Percentiles rank a stretch among this genome's conserved stretches.
Evolutionary conservation across 306 rosid genomes (phyloP).

Genomic region (Clitoria ternatea): DNA sequence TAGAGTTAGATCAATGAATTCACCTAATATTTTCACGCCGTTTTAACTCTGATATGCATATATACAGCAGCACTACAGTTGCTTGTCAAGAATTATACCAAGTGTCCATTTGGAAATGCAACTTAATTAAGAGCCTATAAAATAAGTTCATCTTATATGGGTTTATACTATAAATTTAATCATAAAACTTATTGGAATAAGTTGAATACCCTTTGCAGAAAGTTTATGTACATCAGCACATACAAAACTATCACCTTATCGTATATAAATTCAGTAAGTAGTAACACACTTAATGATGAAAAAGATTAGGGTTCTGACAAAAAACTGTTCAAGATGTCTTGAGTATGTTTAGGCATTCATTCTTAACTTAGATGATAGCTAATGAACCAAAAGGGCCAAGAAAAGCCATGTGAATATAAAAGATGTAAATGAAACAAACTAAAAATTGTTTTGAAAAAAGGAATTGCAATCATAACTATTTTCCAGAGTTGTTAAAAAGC

Average conservation of each 20-base stretch:
- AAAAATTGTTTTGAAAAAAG: too few species aligned
- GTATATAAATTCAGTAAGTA: neutral
- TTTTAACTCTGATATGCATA: too few species aligned
- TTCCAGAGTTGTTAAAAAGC: too few species aligned
- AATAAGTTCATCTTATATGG: too few species aligned
- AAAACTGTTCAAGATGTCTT: neutral
- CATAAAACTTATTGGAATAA: too few species aligned
- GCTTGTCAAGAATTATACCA: too few species aligned
- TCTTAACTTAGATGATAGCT: neutral
- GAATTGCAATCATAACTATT: neutral
- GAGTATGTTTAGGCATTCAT: neutral
- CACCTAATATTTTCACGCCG: neutral
- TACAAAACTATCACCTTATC: neutral
- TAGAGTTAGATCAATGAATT: neutral
- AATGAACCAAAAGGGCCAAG: neutral
- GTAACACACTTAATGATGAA: neutral
- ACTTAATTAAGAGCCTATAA: too few species aligned
- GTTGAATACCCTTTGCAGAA: neutral
- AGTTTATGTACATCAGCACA: neutral
- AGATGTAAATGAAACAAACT: neutral
- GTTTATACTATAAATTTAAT: too few species aligned
- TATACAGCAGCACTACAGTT: too few species aligned
- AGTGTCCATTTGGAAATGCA: too few species aligned
- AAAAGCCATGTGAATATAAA: neutral
- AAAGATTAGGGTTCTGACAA: neutral